These are phyloP conservation scores for Ceriops decandra DNA, from an alignment of 345 rosid species.

Conservation along the genomic window DNA sequence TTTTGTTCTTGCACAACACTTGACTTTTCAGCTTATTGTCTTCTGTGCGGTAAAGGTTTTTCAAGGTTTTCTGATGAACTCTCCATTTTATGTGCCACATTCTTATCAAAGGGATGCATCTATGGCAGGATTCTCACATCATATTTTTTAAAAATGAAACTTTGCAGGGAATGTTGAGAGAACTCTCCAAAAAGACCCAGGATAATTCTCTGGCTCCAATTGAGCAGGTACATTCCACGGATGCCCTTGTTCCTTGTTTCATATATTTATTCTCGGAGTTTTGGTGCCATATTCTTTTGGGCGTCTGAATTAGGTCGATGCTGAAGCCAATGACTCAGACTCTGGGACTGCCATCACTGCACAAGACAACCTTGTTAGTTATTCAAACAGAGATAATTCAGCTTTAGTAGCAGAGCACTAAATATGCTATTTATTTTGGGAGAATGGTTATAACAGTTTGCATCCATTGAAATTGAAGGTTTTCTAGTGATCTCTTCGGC, in stretches of 20 bases:
- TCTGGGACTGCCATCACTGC: conserved; percentile 37
- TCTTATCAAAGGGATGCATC: neutral
- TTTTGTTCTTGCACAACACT: neutral
- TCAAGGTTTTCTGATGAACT: neutral
- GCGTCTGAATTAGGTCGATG: conserved; percentile 39
- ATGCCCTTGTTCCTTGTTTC: neutral
- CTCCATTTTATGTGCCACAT: neutral
- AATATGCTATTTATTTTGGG: neutral
- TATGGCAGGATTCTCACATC: neutral
- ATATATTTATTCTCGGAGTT: neutral
- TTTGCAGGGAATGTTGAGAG: conserved; percentile 63
- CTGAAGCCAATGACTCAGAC: conserved; percentile 45
- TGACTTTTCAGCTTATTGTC: neutral
- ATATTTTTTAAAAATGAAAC: neutral
- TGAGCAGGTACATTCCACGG: conserved; percentile 39
- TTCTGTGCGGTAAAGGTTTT: neutral
- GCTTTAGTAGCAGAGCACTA: conserved; percentile 37
- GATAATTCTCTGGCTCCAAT: conserved; percentile 43
- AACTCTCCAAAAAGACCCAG: conserved; percentile 53
- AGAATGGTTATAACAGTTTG: conserved; percentile 6
- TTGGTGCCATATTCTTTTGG: neutral
- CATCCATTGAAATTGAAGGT: conserved; percentile 21
- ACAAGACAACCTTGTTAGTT: conserved; percentile 36
- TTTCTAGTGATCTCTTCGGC: conserved; percentile 19
- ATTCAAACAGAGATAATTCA: conserved; percentile 41